Conservation (phyloP, 257 asterid species). For the Petrea volubilis region DNA sequence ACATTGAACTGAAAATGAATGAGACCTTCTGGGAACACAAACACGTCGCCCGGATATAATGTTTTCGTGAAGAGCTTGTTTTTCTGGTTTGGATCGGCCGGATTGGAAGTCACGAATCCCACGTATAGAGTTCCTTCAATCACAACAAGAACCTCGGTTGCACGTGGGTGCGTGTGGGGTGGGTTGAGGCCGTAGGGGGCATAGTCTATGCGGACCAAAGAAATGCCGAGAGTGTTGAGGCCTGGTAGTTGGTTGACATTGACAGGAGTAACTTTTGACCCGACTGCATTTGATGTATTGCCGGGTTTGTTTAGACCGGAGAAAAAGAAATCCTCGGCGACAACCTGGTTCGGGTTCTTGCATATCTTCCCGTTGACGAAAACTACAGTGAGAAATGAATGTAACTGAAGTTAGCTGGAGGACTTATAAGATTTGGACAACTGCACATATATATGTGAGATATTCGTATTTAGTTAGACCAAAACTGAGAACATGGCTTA, state of each 20-base stretch:
- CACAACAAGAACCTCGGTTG: slow-evolving; percentile 30
- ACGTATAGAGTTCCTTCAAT: too few species aligned
- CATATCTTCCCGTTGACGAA: slow-evolving; percentile 36
- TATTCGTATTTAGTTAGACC: too few species aligned
- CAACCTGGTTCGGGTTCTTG: slow-evolving; percentile 30
- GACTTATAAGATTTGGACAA: too few species aligned
- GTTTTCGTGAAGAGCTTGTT: too few species aligned
- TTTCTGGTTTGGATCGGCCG: too few species aligned
- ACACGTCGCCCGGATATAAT: too few species aligned
- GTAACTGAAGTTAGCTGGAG: too few species aligned
- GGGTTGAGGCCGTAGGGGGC: slow-evolving; percentile 4
- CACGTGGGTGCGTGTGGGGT: slow-evolving; percentile 34
- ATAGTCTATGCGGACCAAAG: neutral
- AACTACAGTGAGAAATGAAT: slow-evolving; percentile 1
- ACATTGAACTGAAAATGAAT: too few species aligned
- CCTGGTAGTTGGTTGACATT: slow-evolving; percentile 7
- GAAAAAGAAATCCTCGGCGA: slow-evolving; percentile 21
- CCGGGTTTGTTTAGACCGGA: slow-evolving; percentile 27
- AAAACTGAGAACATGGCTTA: too few species aligned
- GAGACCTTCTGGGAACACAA: too few species aligned
- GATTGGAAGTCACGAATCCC: too few species aligned
- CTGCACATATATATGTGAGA: too few species aligned
- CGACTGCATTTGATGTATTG: slow-evolving; percentile 11
- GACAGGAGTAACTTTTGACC: neutral
- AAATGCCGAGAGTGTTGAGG: slow-evolving; percentile 11